Conservation (phyloP, 2,329 filamentous ascomycete species). For the Ascochyta fabae region DNA sequence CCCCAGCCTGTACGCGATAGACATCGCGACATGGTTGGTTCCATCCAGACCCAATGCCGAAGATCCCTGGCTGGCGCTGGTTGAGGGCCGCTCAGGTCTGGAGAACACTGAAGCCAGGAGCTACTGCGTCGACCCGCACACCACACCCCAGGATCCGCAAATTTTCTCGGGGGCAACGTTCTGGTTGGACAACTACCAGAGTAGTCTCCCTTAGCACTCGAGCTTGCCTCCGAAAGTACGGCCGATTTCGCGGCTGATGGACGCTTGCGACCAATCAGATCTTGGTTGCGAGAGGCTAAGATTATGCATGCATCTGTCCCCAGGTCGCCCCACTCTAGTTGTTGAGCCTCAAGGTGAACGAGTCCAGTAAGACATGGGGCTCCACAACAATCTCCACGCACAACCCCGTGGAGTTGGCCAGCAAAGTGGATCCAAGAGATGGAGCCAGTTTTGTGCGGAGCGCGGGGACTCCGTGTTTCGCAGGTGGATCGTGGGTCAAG, state of each 20-base stretch:
- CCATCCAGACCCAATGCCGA: constrained; percentile 31
- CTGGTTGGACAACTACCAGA: constrained; percentile 23
- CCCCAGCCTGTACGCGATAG: constrained; percentile 18
- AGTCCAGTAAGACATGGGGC: constrained; percentile 18
- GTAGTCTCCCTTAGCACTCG: constrained; percentile 9
- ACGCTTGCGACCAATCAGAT: constrained; percentile 22
- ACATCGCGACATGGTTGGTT: constrained; percentile 25
- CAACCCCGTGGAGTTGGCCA: constrained; percentile 34
- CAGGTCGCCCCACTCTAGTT: constrained; percentile 25
- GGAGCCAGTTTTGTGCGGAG: constrained; percentile 11
- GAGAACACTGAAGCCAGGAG: constrained; percentile 15
- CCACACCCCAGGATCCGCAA: constrained; percentile 25
- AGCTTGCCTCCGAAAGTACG: constrained; percentile 25
- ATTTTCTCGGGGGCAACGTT: constrained; percentile 11
- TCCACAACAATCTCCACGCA: constrained; percentile 32
- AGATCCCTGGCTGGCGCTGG: constrained; percentile 23
- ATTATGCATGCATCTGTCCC: constrained; percentile 11
- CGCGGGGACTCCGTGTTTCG: constrained; percentile 16
- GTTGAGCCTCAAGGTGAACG: constrained; percentile 38
- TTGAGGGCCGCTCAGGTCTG: constrained; percentile 23
- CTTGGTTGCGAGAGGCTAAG: background rate
- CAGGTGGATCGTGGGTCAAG: background rate
- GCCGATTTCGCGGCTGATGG: constrained; percentile 18
- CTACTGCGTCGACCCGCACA: constrained; percentile 27
- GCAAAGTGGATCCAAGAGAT: constrained; percentile 10